These are phyloP conservation scores for Amyloporia xantha DNA, from an alignment of 768 basidiomycete genomes.

Conservation along the genomic window DNA sequence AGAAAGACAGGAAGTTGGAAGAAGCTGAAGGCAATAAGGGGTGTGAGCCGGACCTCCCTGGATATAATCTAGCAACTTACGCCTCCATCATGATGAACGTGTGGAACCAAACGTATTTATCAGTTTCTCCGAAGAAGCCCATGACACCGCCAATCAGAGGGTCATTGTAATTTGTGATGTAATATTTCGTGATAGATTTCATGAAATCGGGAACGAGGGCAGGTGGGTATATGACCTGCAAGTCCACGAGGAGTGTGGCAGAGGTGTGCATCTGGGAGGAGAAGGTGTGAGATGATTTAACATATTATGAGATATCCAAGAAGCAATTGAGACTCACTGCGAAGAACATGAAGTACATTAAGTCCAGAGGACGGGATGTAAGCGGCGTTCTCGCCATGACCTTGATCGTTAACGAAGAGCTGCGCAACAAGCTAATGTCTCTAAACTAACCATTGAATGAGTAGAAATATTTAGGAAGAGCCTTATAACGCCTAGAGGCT, in stretches of 20 bases:
- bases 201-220: constrained; percentile 43
- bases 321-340: constrained; percentile 39
- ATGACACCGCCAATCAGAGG: constrained; percentile 53
- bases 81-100: constrained; percentile 55
- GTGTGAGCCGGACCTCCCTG: background rate
- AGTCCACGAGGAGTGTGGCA: constrained; percentile 62
- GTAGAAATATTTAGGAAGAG: too few species aligned
- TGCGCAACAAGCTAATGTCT: too few species aligned
- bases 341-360: constrained; percentile 69
- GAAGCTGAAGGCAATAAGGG: constrained; percentile 28
- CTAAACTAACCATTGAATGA: too few species aligned
- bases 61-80: constrained; percentile 31
- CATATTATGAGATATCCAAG: too few species aligned
- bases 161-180: constrained; percentile 55
- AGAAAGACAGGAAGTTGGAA: constrained; percentile 78
- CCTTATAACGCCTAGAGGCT: too few species aligned
- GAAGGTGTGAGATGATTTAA: background rate
- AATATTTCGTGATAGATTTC: constrained; percentile 38
- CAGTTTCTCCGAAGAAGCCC: constrained; percentile 31
- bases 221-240: constrained; percentile 59
- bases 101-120: constrained; percentile 52
- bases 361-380: constrained; percentile 52
- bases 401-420: too few species aligned
- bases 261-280: constrained; percentile 52
- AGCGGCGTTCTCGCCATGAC: constrained; percentile 30